Percentiles rank a stretch among this genome's conserved stretches.
Evolutionary conservation across 2,329 filamentous ascomycete species (phyloP).

Genomic region (Penicillium sp.): DNA sequence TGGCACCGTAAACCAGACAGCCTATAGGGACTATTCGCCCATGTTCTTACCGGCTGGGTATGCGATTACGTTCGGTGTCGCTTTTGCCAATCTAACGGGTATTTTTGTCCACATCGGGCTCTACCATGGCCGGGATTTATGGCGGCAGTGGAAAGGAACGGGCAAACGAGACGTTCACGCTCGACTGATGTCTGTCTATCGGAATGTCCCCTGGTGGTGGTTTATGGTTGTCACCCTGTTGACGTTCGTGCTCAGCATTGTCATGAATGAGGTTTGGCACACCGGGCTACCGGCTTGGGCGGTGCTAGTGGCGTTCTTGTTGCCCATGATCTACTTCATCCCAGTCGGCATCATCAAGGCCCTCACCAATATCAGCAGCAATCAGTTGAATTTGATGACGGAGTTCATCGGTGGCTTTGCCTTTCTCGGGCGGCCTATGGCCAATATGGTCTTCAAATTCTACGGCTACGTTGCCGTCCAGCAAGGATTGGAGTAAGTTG

Average conservation of each 20-base stretch:
- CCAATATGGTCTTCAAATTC: slow-evolving; percentile 67
- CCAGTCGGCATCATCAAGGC: slow-evolving; percentile 51
- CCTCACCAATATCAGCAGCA: slow-evolving; percentile 50
- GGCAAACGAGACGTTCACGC: slow-evolving; percentile 43
- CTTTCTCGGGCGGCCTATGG: slow-evolving; percentile 47
- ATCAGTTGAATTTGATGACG: slow-evolving; percentile 48
- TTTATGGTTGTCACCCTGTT: slow-evolving; percentile 40
- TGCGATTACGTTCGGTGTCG: slow-evolving; percentile 56
- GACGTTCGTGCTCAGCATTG: slow-evolving; percentile 39
- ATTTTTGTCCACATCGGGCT: slow-evolving; percentile 44
- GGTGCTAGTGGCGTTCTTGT: slow-evolving; percentile 45
- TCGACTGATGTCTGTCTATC: slow-evolving; percentile 44
- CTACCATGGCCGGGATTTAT: slow-evolving; percentile 39
- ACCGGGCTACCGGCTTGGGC: slow-evolving; percentile 49
- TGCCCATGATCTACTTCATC: slow-evolving; percentile 48
- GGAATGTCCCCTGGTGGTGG: slow-evolving; percentile 48
- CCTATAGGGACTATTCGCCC: slow-evolving; percentile 64
- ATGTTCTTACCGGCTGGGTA: slow-evolving; percentile 64
- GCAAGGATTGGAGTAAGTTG: slow-evolving; percentile 53
- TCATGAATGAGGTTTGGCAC: slow-evolving; percentile 44
- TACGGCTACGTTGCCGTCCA: slow-evolving; percentile 67
- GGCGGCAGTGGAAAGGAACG: slow-evolving; percentile 35
- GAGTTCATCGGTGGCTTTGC: slow-evolving; percentile 52
- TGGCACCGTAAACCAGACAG: slow-evolving; percentile 57
- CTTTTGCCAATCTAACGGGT: slow-evolving; percentile 65